Evolutionary conservation across 345 rosid species (phyloP), one percentile per base, ranked within the genome.

Genomic region (Raphanus sativus): DNA sequence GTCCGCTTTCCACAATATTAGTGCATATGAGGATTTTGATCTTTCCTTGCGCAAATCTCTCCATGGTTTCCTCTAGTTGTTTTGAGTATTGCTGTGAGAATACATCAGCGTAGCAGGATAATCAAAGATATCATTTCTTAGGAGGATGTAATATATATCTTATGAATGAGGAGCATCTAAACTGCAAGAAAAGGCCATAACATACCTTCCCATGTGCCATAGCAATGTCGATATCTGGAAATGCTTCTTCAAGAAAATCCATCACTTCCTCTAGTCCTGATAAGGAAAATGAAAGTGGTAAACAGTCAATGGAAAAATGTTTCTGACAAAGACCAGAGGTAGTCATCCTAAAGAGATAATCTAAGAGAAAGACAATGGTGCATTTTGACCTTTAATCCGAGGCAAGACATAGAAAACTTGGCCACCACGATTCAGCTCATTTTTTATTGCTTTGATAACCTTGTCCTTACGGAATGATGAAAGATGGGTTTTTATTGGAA

Each of bases 391-490:
- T 86, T 88, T 92, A 80, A 94, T 94, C 52, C 93, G 94, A 70
- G 98, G 98, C 85, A 91, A 84, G 75, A 92, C 98, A 79, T 89
- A 92, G 76, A 94, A 94, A 72, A 94, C 93, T 85, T 94, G 98
- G 66, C 98, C 98, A 83, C 78, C 87, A 73, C 95, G 97, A 62
- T 85, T 89, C 83, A 94, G 82, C 88, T 94, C 95, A 77, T 88
- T 80, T 81, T 87, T 82, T 75, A 91, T 89, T 45, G 98, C 95
- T 74, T 86, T 81, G 77, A 85, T 72, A 71, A 88, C 88, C 77
- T 85, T 90, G 66, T 84, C 91, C 81, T 87, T 84, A 80, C 77
- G 78, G 77, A 83, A 87, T 60, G 87, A 86, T 17, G 91, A 87
- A 82, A 94, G 93, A 86, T 83, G 86, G 63, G 97, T 94, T 86